These are phyloP conservation scores for Tolypocladium tropicale DNA, from an alignment of 2,329 filamentous ascomycete species.

Conservation along the genomic window DNA sequence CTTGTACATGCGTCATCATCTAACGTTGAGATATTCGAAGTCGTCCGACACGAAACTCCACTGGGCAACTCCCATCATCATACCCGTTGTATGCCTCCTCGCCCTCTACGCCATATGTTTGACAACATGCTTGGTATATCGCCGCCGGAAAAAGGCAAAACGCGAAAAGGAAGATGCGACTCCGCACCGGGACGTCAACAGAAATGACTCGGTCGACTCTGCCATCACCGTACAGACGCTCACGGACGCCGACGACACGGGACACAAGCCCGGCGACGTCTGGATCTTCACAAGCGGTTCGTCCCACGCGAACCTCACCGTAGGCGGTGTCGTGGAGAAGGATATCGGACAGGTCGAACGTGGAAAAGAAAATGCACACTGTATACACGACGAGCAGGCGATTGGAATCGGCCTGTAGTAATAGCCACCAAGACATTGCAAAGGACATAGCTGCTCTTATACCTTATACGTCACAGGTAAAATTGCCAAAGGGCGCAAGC, in stretches of 20 bases:
- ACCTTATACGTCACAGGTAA: neutral
- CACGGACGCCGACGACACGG: conserved; percentile 8
- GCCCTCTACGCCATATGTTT: conserved; percentile 17
- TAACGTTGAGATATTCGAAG: conserved; percentile 9
- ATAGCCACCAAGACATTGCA: neutral
- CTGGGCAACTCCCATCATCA: conserved; percentile 18
- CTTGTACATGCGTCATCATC: neutral
- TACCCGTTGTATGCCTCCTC: conserved; percentile 19
- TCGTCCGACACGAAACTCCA: conserved; percentile 7
- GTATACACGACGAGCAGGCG: neutral
- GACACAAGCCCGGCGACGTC: conserved; percentile 7
- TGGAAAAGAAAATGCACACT: neutral
- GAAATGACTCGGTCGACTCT: conserved; percentile 13
- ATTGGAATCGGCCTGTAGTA: conserved; percentile 1
- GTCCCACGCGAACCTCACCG: neutral
- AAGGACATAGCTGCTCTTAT: neutral
- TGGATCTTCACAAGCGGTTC: conserved; percentile 2
- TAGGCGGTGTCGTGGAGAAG: neutral
- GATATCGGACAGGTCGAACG: neutral
- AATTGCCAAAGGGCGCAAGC: neutral
- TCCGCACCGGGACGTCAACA: conserved; percentile 6
- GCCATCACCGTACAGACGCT: conserved; percentile 11
- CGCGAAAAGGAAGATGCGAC: conserved; percentile 7
- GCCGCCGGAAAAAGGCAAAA: conserved; percentile 14
- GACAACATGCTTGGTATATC: conserved; percentile 15